Percentiles rank a stretch among this genome's conserved stretches.
Evolutionary conservation across 2,329 filamentous ascomycete genomes (phyloP).

Genomic region (Thielaviopsis populi): DNA sequence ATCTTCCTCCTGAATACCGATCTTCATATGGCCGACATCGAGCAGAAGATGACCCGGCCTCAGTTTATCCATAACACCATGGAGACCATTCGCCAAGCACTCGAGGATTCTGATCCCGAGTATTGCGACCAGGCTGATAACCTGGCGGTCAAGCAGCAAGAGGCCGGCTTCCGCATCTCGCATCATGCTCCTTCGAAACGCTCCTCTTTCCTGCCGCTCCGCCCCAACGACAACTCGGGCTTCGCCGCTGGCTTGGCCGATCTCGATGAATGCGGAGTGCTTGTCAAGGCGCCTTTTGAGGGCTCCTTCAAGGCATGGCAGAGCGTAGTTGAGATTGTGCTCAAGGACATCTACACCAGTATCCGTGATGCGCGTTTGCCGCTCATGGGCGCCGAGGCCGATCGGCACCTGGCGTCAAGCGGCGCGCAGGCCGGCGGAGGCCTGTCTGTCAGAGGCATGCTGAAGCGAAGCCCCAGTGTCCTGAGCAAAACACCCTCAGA

Average conservation of each 20-base stretch:
- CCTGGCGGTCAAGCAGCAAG: constrained; percentile 18
- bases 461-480: constrained; percentile 78
- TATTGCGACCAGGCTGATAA: constrained; percentile 35
- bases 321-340: constrained; percentile 70
- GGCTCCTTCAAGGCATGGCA: constrained; percentile 74
- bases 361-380: constrained; percentile 80
- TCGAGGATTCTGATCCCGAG: constrained; percentile 55
- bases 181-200: constrained; percentile 26
- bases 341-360: constrained; percentile 82
- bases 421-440: constrained; percentile 33
- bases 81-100: constrained; percentile 66
- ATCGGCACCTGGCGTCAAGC: constrained; percentile 23
- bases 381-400: constrained; percentile 55
- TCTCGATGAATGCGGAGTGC: constrained; percentile 49
- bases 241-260: constrained; percentile 9
- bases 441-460: constrained; percentile 58
- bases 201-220: constrained; percentile 37
- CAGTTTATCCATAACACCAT: constrained; percentile 97
- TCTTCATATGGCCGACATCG: constrained; percentile 85
- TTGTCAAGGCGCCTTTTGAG: constrained; percentile 63
- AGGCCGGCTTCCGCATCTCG: constrained; percentile 11
- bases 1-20: constrained; percentile 92
- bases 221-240: constrained; percentile 27
- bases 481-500: constrained; percentile 90
- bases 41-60: constrained; percentile 84